A percentile compares a stretch with the other conserved stretches of the same genome.
These are phyloP conservation scores for Tilletia caries DNA, from an alignment of 1,284 basidiomycete genomes.

Conservation along the genomic window DNA sequence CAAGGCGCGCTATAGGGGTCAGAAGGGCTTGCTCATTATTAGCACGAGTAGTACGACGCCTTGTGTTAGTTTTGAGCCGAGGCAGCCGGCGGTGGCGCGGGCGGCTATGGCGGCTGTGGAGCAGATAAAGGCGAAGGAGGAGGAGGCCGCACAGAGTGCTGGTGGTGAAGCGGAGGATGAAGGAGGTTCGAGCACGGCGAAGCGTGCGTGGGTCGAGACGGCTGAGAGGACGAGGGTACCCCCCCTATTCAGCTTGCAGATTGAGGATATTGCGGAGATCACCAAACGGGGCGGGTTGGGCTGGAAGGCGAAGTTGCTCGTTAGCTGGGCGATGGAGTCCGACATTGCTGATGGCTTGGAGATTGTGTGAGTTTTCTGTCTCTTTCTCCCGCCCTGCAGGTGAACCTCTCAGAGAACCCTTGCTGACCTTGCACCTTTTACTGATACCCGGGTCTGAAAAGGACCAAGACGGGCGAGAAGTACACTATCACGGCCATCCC, in stretches of 20 bases:
- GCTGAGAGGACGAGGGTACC: conserved; percentile 27
- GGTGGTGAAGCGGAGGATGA: conserved; percentile 8
- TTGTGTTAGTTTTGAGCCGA: conserved; percentile 39
- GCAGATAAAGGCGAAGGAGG: neutral
- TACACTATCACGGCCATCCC: conserved; percentile 50
- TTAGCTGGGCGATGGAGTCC: conserved; percentile 38
- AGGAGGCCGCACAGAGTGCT: conserved; percentile 19
- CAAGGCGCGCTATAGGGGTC: conserved; percentile 43
- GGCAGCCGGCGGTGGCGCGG: conserved; percentile 18
- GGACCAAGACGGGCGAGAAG: conserved; percentile 34
- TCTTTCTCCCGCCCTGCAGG: neutral
- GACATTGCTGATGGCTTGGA: conserved; percentile 41
- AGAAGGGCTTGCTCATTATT: conserved; percentile 43
- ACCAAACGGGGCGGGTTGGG: conserved; percentile 52
- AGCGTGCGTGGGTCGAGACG: conserved; percentile 13
- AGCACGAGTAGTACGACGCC: conserved; percentile 52
- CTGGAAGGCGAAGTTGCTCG: conserved; percentile 51
- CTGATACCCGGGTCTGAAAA: conserved; percentile 14
- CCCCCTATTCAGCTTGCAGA: conserved; percentile 39
- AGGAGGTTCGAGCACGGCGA: neutral
- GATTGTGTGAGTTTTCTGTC: conserved; percentile 17
- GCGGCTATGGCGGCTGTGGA: conserved; percentile 20
- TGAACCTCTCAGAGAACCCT: neutral
- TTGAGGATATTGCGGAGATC: conserved; percentile 49
- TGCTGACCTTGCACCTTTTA: neutral